Evolutionary conservation across 106 monocot species (phyloP).

Genomic region (Dioscorea dumetorum): DNA sequence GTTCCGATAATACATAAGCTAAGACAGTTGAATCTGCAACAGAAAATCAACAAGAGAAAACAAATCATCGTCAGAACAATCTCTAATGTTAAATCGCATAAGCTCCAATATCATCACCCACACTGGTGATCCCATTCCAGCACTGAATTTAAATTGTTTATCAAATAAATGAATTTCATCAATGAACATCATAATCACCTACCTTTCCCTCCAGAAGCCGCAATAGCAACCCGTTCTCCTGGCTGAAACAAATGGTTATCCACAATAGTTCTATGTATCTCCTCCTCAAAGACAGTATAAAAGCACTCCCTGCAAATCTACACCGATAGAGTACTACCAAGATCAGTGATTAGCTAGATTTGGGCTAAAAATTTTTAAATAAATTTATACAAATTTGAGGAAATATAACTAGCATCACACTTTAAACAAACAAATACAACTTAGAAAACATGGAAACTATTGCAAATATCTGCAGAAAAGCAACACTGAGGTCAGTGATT

Average conservation of each 20-base stretch:
- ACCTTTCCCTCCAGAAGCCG: constrained; percentile 99
- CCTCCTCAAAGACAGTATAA: constrained; percentile 83
- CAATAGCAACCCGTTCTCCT: constrained; percentile 91
- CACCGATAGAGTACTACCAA: neutral
- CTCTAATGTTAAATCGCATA: no score
- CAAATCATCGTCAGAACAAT: no score
- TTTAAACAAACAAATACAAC: neutral
- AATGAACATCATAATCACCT: neutral
- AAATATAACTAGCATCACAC: neutral
- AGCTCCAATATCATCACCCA: no score
- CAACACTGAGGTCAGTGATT: neutral
- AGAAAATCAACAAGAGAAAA: neutral
- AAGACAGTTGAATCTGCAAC: constrained; percentile 96
- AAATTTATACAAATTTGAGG: neutral
- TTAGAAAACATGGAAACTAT: neutral
- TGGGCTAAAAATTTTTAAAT: no score
- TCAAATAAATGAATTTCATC: neutral
- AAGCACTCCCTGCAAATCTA: constrained; percentile 98
- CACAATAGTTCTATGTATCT: constrained; percentile 83
- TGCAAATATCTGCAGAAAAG: neutral
- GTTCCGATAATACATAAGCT: constrained; percentile 91
- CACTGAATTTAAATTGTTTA: no score
- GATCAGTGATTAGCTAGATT: neutral
- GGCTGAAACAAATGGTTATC: constrained; percentile 78
- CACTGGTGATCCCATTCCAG: no score